Evolutionary conservation across 2,329 filamentous ascomycete genomes (phyloP).

Genomic region (Amauroascus verrucosus): DNA sequence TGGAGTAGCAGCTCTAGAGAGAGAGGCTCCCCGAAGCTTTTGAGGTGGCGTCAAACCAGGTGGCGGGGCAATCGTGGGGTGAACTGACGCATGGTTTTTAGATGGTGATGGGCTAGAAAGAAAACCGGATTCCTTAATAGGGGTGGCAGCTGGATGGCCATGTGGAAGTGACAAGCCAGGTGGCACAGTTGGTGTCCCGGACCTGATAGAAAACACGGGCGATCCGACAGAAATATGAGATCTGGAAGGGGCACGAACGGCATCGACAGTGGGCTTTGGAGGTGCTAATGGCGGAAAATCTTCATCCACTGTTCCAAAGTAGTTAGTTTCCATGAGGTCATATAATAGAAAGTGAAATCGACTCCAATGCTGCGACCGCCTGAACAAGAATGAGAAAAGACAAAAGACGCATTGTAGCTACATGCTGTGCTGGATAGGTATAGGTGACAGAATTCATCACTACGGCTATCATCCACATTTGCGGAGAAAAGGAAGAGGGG

Average conservation of each 20-base stretch:
- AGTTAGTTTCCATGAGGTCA: conserved; percentile 22
- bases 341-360: not conserved
- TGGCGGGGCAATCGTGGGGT: conserved; percentile 14
- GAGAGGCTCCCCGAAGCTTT: conserved; percentile 16
- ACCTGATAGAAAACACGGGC: conserved; percentile 20
- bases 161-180: conserved; percentile 36
- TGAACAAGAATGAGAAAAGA: conserved; percentile 16
- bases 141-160: conserved; percentile 29
- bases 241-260: conserved; percentile 29
- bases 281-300: conserved; percentile 39
- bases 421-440: conserved; percentile 14
- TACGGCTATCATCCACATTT: conserved; percentile 19
- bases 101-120: conserved; percentile 11
- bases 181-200: conserved; percentile 33
- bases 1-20: conserved; percentile 24
- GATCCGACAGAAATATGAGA: conserved; percentile 27
- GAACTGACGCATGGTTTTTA: not conserved
- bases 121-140: conserved; percentile 26
- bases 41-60: conserved; percentile 26
- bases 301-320: conserved; percentile 28
- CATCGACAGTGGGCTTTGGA: conserved; percentile 25
- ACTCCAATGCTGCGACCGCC: conserved; percentile 13
- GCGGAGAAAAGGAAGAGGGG: conserved; percentile 15
- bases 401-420: conserved; percentile 18
- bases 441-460: conserved; percentile 12